A percentile compares a stretch with the other conserved stretches of the same genome.
Evolutionary conservation across 805 yeast genomes (phyloP).

Genomic region (Starmera amethionina): DNA sequence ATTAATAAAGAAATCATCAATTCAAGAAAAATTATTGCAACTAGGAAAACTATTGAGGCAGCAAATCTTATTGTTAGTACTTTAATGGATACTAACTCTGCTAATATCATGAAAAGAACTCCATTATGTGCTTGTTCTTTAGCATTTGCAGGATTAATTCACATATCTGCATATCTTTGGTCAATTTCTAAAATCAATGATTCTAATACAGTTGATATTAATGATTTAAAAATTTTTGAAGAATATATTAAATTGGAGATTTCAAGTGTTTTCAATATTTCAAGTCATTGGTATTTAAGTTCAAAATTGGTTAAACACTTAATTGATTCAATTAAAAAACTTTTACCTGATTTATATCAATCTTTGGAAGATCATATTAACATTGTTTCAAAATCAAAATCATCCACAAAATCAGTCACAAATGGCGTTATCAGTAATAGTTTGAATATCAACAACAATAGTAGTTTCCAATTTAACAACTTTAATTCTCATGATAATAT

Average conservation of each 20-base stretch:
- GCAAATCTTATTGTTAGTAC: slow-evolving; percentile 39
- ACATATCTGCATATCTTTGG: slow-evolving; percentile 45
- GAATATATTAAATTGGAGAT: slow-evolving; percentile 41
- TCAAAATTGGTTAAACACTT: slow-evolving; percentile 36
- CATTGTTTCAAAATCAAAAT: neutral
- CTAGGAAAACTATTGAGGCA: slow-evolving; percentile 43
- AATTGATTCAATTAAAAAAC: slow-evolving; percentile 32
- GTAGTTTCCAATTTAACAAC: no score
- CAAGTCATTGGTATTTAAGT: slow-evolving; percentile 42
- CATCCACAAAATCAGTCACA: no score
- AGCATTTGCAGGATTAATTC: slow-evolving; percentile 43
- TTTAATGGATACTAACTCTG: slow-evolving; percentile 37
- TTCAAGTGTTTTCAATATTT: slow-evolving; percentile 38
- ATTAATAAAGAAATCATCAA: slow-evolving; percentile 25
- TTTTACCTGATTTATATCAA: slow-evolving; percentile 32
- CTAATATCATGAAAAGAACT: slow-evolving; percentile 32
- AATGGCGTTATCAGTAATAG: neutral
- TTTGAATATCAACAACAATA: no score
- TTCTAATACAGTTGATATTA: slow-evolving; percentile 13
- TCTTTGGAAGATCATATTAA: slow-evolving; percentile 12
- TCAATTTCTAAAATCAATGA: slow-evolving; percentile 27
- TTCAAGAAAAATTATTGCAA: slow-evolving; percentile 38
- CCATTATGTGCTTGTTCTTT: slow-evolving; percentile 44
- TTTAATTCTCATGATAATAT: neutral
- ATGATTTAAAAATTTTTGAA: slow-evolving; percentile 33